Conservation (phyloP, 1,139 yeast genomes). For the Pichia sp. region DNA sequence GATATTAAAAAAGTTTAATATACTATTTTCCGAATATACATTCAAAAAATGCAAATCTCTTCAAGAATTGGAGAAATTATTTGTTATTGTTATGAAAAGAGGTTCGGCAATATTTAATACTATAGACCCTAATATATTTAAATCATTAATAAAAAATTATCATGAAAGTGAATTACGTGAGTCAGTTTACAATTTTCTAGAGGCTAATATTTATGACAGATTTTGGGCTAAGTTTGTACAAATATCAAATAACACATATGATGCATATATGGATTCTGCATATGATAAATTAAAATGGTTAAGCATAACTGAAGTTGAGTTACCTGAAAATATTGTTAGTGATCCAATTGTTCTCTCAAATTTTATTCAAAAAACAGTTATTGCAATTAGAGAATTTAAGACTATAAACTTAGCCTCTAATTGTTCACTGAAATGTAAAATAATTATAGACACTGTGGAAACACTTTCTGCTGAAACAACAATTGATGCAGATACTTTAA, state of each 20-base stretch:
- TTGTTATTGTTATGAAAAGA: conserved; percentile 33
- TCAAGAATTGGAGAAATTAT: conserved; percentile 31
- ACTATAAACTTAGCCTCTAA: conserved; percentile 44
- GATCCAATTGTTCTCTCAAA: conserved; percentile 20
- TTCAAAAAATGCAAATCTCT: conserved; percentile 27
- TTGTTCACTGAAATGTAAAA: conserved; percentile 47
- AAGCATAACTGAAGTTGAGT: conserved; percentile 69
- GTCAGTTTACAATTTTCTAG: conserved; percentile 65
- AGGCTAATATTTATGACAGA: conserved; percentile 56
- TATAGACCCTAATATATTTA: conserved; percentile 13
- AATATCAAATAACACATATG: conserved; percentile 30
- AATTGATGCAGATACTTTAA: conserved; percentile 77
- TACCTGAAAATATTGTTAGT: conserved; percentile 34
- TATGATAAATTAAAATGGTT: conserved; percentile 44
- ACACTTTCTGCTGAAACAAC: conserved; percentile 36
- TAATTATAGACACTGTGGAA: conserved; percentile 49
- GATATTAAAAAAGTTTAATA: conserved; percentile 4
- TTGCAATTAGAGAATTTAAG: conserved; percentile 51
- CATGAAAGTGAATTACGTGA: conserved; percentile 49
- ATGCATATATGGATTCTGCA: conserved; percentile 29
- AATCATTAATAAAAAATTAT: conserved; percentile 19
- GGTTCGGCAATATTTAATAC: conserved; percentile 36
- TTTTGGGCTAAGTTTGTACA: conserved; percentile 48
- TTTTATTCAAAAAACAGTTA: conserved; percentile 43
- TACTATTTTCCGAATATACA: conserved; percentile 4